Percentiles rank a stretch among this genome's conserved stretches.
Evolutionary conservation across 345 rosid species (phyloP).

Genomic region (Linum tenue): DNA sequence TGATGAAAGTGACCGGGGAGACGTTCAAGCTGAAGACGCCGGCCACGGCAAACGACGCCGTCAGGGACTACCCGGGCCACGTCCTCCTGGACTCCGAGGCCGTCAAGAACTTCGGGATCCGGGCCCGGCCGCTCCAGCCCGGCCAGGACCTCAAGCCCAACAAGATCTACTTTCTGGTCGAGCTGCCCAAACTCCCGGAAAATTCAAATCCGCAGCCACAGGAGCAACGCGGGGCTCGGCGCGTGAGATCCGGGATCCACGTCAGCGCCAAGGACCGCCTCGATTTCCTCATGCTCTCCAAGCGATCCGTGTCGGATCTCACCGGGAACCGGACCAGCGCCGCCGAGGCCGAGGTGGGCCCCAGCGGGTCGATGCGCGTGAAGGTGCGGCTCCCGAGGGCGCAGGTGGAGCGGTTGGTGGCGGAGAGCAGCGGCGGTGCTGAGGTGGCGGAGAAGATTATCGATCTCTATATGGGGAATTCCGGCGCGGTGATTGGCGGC

Average conservation of each 20-base stretch:
- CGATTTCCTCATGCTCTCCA: conserved; percentile 17
- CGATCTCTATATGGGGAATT: conserved; percentile 16
- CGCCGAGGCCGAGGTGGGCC: conserved; percentile 3
- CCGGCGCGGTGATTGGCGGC: background rate
- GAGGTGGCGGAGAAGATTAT: conserved; percentile 19
- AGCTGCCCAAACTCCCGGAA: conserved; percentile 14
- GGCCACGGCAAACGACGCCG: conserved; percentile 10
- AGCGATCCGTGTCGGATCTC: conserved; percentile 17
- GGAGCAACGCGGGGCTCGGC: conserved; percentile 1
- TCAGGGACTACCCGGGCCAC: conserved; percentile 16
- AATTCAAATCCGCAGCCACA: background rate
- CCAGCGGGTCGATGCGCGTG: conserved; percentile 1
- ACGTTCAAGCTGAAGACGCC: conserved; percentile 21
- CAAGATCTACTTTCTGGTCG: conserved; percentile 15
- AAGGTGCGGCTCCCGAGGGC: conserved; percentile 19
- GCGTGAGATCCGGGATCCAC: conserved; percentile 17
- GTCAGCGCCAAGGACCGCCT: conserved; percentile 20
- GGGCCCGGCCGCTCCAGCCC: conserved; percentile 16
- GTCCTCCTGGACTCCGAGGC: conserved; percentile 18
- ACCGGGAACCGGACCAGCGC: background rate
- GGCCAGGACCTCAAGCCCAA: conserved; percentile 10
- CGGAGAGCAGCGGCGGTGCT: conserved; percentile 12
- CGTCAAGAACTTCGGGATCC: conserved; percentile 17
- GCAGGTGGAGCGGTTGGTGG: conserved; percentile 13
- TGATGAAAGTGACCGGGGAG: conserved; percentile 19